These are phyloP conservation scores for Rhytidhysteron rufulum DNA, from an alignment of 2,329 filamentous ascomycete genomes.

Conservation along the genomic window DNA sequence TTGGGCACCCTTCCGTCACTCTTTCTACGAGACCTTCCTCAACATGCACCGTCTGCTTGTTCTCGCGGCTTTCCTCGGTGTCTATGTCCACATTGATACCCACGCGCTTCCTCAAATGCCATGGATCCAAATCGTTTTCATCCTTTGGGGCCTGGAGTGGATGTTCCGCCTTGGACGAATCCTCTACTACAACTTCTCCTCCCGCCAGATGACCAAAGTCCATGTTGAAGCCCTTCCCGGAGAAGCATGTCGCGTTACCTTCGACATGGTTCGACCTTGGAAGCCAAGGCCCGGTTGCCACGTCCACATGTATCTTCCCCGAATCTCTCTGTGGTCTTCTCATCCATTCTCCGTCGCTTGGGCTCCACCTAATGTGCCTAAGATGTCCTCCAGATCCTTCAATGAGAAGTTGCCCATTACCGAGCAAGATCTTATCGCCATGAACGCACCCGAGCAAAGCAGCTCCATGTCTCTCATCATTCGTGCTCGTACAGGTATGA, in stretches of 20 bases:
- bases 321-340: constrained; percentile 38
- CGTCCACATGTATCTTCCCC: constrained; percentile 58
- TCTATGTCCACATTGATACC: constrained; percentile 74
- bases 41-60: constrained; percentile 78
- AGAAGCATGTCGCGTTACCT: constrained; percentile 59
- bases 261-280: constrained; percentile 54
- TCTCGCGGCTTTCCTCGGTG: constrained; percentile 62
- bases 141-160: constrained; percentile 72
- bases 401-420: constrained; percentile 30
- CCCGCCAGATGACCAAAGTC: constrained; percentile 48
- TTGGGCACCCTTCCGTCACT: constrained; percentile 78
- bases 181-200: constrained; percentile 51
- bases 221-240: constrained; percentile 57
- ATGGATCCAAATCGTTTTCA: constrained; percentile 70
- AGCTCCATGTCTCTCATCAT: constrained; percentile 66
- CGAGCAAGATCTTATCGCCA: constrained; percentile 22
- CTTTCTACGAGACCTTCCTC: constrained; percentile 96
- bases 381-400: constrained; percentile 15
- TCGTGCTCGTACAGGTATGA: constrained; percentile 71
- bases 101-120: constrained; percentile 65
- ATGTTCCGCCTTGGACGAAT: constrained; percentile 47
- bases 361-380: constrained; percentile 25
- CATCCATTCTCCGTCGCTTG: constrained; percentile 52
- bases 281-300: constrained; percentile 55
- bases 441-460: constrained; percentile 25